phyloP scores from a whole-genome alignment of 2,329 filamentous ascomycete species.

The Paecilomyces sp. region DNA sequence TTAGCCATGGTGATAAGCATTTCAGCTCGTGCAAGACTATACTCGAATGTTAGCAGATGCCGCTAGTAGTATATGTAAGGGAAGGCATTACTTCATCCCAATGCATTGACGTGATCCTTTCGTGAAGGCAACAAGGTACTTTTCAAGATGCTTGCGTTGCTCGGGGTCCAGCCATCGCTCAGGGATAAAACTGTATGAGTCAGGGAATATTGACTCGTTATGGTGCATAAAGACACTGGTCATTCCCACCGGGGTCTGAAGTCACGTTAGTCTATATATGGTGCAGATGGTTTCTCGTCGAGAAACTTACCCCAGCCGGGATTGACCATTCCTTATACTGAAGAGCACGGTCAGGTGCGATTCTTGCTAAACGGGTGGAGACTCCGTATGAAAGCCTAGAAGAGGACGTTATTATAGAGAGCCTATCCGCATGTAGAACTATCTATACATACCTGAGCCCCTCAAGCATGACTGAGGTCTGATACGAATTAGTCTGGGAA shows the following conservation, averaged over 20 bases:
- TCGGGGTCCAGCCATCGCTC: constrained; percentile 13
- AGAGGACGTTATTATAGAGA: neutral
- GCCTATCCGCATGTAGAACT: neutral
- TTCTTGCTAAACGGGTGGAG: constrained; percentile 12
- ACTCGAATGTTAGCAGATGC: neutral
- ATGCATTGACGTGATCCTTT: constrained; percentile 13
- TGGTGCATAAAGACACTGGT: constrained; percentile 12
- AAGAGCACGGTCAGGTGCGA: constrained; percentile 9
- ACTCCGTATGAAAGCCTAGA: constrained; percentile 19
- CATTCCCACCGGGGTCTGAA: constrained; percentile 16
- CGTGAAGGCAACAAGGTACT: constrained; percentile 12
- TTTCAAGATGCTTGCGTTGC: constrained; percentile 8
- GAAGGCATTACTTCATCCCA: constrained; percentile 10
- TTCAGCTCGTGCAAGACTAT: constrained; percentile 8
- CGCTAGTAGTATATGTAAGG: neutral
- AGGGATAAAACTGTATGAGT: constrained; percentile 11
- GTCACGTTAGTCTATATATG: neutral
- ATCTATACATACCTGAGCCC: constrained; percentile 15
- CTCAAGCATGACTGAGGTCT: constrained; percentile 22
- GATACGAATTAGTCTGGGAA: neutral
- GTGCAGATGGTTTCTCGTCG: neutral
- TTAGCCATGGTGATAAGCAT: constrained; percentile 4
- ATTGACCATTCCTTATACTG: constrained; percentile 8
- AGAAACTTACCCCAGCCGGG: constrained; percentile 8
- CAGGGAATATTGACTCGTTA: constrained; percentile 13